Percentiles rank a stretch among this genome's conserved stretches.
These are phyloP conservation scores for Phlegmacium glaucopus DNA, from an alignment of 768 basidiomycete genomes.

Conservation along the genomic window DNA sequence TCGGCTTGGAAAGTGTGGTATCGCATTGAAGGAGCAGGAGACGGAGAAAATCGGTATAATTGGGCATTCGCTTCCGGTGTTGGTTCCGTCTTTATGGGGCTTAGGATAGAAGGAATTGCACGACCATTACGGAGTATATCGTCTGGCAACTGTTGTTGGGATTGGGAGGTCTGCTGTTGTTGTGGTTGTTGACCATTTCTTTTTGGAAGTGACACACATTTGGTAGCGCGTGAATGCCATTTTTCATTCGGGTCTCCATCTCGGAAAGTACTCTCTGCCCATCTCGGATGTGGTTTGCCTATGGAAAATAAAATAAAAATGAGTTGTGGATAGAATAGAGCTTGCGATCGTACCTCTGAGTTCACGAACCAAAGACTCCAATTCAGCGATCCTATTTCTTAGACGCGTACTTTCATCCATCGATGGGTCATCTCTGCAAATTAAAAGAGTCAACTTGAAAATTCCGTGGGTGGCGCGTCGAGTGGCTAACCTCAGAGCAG, in stretches of 20 bases:
- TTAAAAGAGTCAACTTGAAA: constrained; percentile 2
- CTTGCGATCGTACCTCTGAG: constrained; percentile 55
- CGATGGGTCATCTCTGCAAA: constrained; percentile 74
- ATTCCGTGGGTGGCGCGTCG: not conserved
- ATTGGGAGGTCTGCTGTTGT: constrained; percentile 15
- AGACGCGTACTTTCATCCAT: constrained; percentile 86
- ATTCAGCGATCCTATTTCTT: constrained; percentile 85
- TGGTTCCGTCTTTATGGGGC: constrained; percentile 69
- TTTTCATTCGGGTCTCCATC: constrained; percentile 81
- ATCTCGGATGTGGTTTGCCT: constrained; percentile 87
- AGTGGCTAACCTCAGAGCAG: constrained; percentile 60
- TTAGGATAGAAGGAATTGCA: constrained; percentile 43
- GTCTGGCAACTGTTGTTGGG: constrained; percentile 25
- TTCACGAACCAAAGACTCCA: constrained; percentile 89
- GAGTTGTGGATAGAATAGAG: not conserved
- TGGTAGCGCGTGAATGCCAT: constrained; percentile 82
- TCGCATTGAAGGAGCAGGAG: constrained; percentile 51
- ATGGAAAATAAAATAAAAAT: constrained; percentile 1
- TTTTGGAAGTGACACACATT: constrained; percentile 44
- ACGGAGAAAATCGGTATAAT: constrained; percentile 70
- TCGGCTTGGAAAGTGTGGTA: constrained; percentile 52
- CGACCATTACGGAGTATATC: constrained; percentile 33
- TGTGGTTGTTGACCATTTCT: constrained; percentile 20
- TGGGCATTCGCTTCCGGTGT: constrained; percentile 45
- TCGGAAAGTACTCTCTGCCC: constrained; percentile 77